Conservation (phyloP, 2,329 filamentous ascomycete genomes). For the Fusarium nurragi region DNA sequence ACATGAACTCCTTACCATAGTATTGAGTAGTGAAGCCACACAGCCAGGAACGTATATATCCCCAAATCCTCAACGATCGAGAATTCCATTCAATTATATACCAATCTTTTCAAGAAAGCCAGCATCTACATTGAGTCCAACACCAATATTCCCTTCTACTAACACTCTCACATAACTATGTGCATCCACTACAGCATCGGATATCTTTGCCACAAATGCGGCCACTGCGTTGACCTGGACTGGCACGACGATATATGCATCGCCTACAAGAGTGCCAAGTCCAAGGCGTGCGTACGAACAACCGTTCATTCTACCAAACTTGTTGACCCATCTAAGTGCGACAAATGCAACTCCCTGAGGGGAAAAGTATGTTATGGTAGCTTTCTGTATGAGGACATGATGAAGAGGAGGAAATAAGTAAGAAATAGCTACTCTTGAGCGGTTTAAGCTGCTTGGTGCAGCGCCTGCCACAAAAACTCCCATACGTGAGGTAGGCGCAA, state of each 20-base stretch:
- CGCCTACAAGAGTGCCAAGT: background rate
- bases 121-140: background rate
- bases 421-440: background rate
- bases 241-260: background rate
- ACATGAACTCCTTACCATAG: background rate
- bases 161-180: background rate
- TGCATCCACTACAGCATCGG: background rate
- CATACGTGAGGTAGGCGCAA: no score
- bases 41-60: background rate
- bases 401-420: no score
- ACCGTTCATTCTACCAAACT: background rate
- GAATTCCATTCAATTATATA: background rate
- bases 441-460: no score
- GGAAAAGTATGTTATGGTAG: background rate
- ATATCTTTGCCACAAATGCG: slow-evolving; percentile 3
- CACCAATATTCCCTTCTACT: background rate
- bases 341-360: background rate
- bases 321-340: background rate
- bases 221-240: background rate
- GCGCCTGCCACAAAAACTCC: no score
- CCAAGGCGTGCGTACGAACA: background rate
- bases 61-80: background rate
- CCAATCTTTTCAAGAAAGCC: background rate
- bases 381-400: accelerated
- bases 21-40: background rate